Base-by-base conservation (phyloP, 139 green algal species). In the Mychonastes homosphaera region DNA sequence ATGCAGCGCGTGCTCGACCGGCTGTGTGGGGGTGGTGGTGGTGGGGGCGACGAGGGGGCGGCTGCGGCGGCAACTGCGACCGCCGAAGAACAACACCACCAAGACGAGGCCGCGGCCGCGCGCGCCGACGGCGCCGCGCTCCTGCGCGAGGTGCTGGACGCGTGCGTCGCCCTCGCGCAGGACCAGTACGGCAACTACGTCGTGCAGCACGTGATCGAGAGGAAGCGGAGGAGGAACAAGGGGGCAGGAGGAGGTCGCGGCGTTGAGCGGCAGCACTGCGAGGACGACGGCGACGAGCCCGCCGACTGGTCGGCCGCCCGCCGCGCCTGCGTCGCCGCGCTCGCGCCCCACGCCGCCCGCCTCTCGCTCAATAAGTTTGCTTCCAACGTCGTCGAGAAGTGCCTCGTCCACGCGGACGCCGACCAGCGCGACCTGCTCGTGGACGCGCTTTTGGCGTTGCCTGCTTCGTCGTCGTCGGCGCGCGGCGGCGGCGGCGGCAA, bases 171-270 rank as follows among this genome's bases (percentile, higher is more conserved):
- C 29, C 73, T 95, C 44, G 71, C 72, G 5, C 74, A 91, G 56
- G 83, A 96, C 73, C 76, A 89, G 65, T 95, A 90, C 65, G 88
- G 88, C 60, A 97, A 97, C 75, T 97, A 96, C 58, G 88, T 97
- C 23, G 79, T 96, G 45, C 89, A 97, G 70, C 78, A 86, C 57
- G 78, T 86, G 34, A 59, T 92, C 50, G 64, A 83, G 58, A n/a
- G n/a, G n/a, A n/a, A n/a, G n/a, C n/a, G n/a, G n/a, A n/a, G n/a
- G n/a, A n/a, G n/a, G n/a, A n/a, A n/a, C n/a, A n/a, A n/a, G n/a
- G n/a, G n/a, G n/a, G n/a, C n/a, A n/a, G n/a, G n/a, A n/a, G n/a
- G n/a, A n/a, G n/a, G n/a, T n/a, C n/a, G n/a, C n/a, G n/a, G n/a
- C n/a, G n/a, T n/a, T n/a, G n/a, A n/a, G n/a, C n/a, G n/a, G n/a